These are phyloP conservation scores for Vigna hirtella DNA, from an alignment of 306 rosid species.

Conservation along the genomic window DNA sequence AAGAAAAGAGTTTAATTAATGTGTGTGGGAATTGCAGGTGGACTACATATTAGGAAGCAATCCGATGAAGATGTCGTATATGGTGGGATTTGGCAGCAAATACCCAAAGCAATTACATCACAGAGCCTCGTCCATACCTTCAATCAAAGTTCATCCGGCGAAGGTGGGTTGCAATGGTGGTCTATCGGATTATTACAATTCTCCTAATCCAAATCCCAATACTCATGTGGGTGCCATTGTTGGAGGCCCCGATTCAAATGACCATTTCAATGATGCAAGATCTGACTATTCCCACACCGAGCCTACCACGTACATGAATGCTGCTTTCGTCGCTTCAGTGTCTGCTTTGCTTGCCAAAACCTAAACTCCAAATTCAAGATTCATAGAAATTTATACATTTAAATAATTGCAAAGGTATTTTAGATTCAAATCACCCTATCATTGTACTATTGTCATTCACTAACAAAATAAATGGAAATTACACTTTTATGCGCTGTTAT, in stretches of 20 bases:
- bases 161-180: conserved; percentile 79
- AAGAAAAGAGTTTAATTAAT: too few relatives aligned
- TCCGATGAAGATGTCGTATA: conserved; percentile 75
- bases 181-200: conserved; percentile 50
- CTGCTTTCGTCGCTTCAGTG: conserved; percentile 80
- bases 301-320: conserved; percentile 81
- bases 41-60: conserved; percentile 84
- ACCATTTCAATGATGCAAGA: conserved; percentile 67
- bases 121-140: conserved; percentile 87
- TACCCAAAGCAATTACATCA: conserved; percentile 79
- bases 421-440: neutral
- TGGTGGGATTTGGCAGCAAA: conserved; percentile 82
- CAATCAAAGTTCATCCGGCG: conserved; percentile 51
- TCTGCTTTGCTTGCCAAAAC: conserved; percentile 59
- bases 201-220: conserved; percentile 72
- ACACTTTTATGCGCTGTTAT: too few relatives aligned
- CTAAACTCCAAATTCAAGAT: neutral
- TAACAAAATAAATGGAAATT: too few relatives aligned
- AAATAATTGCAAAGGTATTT: neutral
- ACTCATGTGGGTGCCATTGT: conserved; percentile 78
- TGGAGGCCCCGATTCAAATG: conserved; percentile 80
- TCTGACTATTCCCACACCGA: conserved; percentile 80
- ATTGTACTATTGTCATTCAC: neutral
- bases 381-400: neutral
- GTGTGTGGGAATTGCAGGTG: conserved; percentile 53